Evolutionary conservation across 192 early-diverging fungal genomes (phyloP), one percentile per base, ranked within the genome.

Genomic region (Gamsiella multidivaricata): DNA sequence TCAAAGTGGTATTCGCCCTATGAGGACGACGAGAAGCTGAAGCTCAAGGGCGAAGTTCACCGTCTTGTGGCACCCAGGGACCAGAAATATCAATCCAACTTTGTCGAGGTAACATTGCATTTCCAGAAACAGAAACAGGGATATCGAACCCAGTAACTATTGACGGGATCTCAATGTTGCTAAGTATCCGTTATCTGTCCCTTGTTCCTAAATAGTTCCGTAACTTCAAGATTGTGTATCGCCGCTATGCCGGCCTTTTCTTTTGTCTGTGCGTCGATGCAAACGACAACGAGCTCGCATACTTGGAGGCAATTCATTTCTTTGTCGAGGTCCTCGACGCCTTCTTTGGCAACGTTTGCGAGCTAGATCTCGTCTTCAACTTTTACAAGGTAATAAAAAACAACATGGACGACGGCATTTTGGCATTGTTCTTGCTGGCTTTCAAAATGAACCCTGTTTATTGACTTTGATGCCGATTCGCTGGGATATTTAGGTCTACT

Each of bases 221-320:
- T 69, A 97, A 97, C 85, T 93, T 96, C 85, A 98, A 98, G 80
- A 94, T 99, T 36, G 94, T 99, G 0, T 99, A 99, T 69, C 93
- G 98, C 36, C 91, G 98, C 29, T 99, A 99, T 83, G 97, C 97
- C 1, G 94, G 94, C n/a, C 84, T 99, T 26, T 99, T 97, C 83
- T 99, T 99, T 81, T 98, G 98, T 83, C 94, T 98, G 73, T 97
- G 97, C 80, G 96, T 99, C 1, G 97, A 98, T 80, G 93, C 94
- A 18, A 98, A 98, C 80, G 98, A 99, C 83, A 99, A 99, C 69
- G 97, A 98, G 74, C 83, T 99, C 22, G 90, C 93, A 1, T 94
- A 95, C 65, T 80, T 99, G 31, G 98, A 99, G 76, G 96, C 95
- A 0, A 98, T 99, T 41, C 98, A 99, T 73, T 92, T 99, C 67